phyloP scores from a whole-genome alignment of 2,329 filamentous ascomycete genomes.

The Phaeomoniella chlamydospora region DNA sequence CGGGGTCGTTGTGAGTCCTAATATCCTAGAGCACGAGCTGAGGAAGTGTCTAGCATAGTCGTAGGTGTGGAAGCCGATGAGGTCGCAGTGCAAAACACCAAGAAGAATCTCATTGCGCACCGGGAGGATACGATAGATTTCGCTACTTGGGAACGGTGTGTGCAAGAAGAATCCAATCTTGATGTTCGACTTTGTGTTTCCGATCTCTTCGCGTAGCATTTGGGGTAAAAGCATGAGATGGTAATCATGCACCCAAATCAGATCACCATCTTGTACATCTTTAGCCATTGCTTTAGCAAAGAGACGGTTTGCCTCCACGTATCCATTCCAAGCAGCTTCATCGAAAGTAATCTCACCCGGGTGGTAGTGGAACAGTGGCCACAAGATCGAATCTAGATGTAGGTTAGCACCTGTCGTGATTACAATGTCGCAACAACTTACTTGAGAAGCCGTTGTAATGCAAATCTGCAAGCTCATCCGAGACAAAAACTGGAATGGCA shows the following conservation, averaged over 20 bases:
- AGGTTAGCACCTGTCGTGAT: constrained; percentile 2
- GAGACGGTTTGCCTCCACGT: constrained; percentile 80
- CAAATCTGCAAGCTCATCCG: constrained; percentile 80
- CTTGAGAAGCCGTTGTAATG: constrained; percentile 98
- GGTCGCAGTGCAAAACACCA: constrained; percentile 80
- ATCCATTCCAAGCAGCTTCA: constrained; percentile 84
- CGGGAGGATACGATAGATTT: constrained; percentile 91
- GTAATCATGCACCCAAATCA: constrained; percentile 98
- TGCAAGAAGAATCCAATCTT: constrained; percentile 98
- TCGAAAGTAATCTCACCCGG: constrained; percentile 97
- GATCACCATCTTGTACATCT: constrained; percentile 81
- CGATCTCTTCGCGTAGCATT: constrained; percentile 86
- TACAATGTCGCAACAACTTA: constrained; percentile 29
- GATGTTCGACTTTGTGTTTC: constrained; percentile 68
- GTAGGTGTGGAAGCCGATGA: constrained; percentile 97
- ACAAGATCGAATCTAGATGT: constrained; percentile 76
- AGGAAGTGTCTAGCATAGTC: constrained; percentile 98
- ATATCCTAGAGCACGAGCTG: constrained; percentile 87
- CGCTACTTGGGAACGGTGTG: constrained; percentile 90
- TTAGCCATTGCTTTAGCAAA: constrained; percentile 80
- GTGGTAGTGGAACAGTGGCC: constrained; percentile 98
- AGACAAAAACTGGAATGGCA: constrained; percentile 82
- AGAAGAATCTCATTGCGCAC: constrained; percentile 79
- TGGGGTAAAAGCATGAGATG: constrained; percentile 93
- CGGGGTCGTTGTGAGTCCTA: constrained; percentile 60